Conservation (phyloP, 1,284 basidiomycete genomes). For the Marasmius tenuissimus region DNA sequence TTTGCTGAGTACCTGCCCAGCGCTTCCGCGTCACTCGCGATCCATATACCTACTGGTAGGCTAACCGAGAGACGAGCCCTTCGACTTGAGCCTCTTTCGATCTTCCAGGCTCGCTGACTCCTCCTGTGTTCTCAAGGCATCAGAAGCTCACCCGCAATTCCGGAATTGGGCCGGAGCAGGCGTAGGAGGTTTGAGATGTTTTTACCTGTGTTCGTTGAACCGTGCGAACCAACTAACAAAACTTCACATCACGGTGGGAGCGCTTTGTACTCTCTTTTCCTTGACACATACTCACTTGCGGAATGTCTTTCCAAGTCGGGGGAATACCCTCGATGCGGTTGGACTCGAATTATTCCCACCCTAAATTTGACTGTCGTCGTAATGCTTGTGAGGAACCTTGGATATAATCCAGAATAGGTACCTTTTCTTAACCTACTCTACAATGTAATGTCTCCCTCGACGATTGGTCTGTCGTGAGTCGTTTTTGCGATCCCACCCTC, state of each 20-base stretch:
- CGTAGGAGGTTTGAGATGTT: too few relatives aligned
- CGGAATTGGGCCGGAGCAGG: too few relatives aligned
- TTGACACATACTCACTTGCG: neutral
- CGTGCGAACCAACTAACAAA: neutral
- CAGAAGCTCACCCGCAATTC: too few relatives aligned
- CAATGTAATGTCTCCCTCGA: neutral
- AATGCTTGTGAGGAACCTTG: neutral
- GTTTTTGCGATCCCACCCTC: conserved; percentile 1
- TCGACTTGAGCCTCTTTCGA: too few relatives aligned
- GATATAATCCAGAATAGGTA: neutral
- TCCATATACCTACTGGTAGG: too few relatives aligned
- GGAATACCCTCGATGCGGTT: neutral
- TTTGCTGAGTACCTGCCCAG: neutral
- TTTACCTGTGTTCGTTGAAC: neutral
- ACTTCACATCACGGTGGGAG: conserved; percentile 2
- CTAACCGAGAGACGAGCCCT: too few relatives aligned
- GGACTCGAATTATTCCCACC: neutral
- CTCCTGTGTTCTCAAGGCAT: too few relatives aligned
- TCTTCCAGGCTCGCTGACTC: too few relatives aligned
- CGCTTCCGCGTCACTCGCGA: neutral
- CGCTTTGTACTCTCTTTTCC: neutral
- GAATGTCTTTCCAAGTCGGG: neutral
- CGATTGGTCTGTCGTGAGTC: neutral
- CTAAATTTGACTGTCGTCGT: neutral
- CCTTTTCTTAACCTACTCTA: neutral